Evolutionary conservation across 2,329 filamentous ascomycete species (phyloP).

Genomic region (Ascochyta pisi): DNA sequence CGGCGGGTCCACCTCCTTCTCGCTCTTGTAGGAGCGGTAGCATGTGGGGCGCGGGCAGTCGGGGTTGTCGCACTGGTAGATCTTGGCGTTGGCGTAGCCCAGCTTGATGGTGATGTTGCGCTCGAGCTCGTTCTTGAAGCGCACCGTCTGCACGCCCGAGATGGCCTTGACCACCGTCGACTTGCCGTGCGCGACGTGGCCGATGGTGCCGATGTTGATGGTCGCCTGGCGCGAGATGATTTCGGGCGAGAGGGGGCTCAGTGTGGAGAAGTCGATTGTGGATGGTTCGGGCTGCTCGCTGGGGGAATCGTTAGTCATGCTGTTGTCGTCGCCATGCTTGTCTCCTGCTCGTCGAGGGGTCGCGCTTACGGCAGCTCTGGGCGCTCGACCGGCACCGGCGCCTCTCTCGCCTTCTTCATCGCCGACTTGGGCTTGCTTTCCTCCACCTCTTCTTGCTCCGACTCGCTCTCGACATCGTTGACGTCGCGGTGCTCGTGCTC

Average conservation of each 20-base stretch:
- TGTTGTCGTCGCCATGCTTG: not conserved
- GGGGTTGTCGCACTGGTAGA: conserved; percentile 96
- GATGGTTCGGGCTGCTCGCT: conserved; percentile 87
- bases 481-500: conserved; percentile 47
- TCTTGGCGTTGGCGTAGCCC: conserved; percentile 98
- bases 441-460: conserved; percentile 78
- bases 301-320: conserved; percentile 27
- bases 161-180: conserved; percentile 99
- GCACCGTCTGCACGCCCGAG: conserved; percentile 96
- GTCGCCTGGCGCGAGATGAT: conserved; percentile 98
- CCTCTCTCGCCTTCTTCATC: conserved; percentile 76
- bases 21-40: conserved; percentile 97
- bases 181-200: conserved; percentile 98
- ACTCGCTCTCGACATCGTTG: conserved; percentile 57
- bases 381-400: conserved; percentile 63
- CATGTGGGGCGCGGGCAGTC: conserved; percentile 93
- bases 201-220: conserved; percentile 98
- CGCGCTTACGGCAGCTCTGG: conserved; percentile 67
- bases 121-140: conserved; percentile 99
- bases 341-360: not conserved
- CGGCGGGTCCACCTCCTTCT: conserved; percentile 96
- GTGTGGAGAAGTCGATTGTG: conserved; percentile 79
- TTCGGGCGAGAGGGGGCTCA: conserved; percentile 89
- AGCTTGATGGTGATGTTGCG: conserved; percentile 99
- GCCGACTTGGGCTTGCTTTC: conserved; percentile 72